Evolutionary conservation across 495 filamentous ascomycete genomes (phyloP).

Genomic region (Penicillium tannophilum): DNA sequence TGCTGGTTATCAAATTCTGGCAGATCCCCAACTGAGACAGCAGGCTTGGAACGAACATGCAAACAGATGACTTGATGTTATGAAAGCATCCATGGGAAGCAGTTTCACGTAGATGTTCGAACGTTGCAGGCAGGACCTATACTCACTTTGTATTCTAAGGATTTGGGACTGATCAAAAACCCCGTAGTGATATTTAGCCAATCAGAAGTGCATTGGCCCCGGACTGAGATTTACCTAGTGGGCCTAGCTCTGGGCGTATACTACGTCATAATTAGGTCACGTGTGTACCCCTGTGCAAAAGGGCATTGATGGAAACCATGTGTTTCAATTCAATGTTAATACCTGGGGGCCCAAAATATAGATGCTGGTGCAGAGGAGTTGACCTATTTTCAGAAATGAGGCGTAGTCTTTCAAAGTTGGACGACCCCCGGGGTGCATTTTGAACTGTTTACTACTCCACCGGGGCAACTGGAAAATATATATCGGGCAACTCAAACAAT

Average conservation of each 20-base stretch:
- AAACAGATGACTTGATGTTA: background rate
- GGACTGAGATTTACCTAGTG: background rate
- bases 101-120: background rate
- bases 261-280: background rate
- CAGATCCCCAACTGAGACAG: background rate
- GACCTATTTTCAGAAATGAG: background rate
- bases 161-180: background rate
- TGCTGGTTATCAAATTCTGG: conserved; percentile 1
- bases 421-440: background rate
- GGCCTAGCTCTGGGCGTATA: background rate
- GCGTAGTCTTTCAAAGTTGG: background rate
- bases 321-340: background rate
- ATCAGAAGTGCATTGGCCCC: background rate
- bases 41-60: background rate
- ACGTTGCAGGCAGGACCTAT: background rate
- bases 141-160: background rate
- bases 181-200: background rate
- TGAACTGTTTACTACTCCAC: background rate
- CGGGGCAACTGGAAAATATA: background rate
- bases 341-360: background rate
- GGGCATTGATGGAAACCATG: background rate
- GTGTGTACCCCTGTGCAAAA: background rate
- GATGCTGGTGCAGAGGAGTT: background rate
- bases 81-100: too few relatives aligned
- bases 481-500: background rate